A percentile compares a stretch with the other conserved stretches of the same genome.
Evolutionary conservation across 257 asterid species (phyloP).

Genomic region (Nicotiana attenuata): DNA sequence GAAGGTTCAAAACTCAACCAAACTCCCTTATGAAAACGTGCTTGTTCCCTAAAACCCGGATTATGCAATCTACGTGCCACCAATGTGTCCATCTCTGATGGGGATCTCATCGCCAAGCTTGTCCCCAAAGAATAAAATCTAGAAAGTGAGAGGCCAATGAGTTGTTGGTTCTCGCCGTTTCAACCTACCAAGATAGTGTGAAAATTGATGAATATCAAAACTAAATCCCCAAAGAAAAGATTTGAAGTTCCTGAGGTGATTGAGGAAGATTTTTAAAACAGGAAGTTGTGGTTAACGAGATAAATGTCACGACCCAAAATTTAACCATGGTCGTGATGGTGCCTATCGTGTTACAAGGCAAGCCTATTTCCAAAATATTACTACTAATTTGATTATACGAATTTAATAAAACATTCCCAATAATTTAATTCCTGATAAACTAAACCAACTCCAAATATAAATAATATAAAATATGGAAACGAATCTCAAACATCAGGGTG

Average conservation of each 20-base stretch:
- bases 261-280: constrained; percentile 55
- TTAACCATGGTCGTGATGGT: too few species aligned
- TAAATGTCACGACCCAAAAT: too few species aligned
- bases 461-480: too few species aligned
- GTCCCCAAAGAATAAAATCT: constrained; percentile 31
- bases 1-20: constrained; percentile 81
- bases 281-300: constrained; percentile 72
- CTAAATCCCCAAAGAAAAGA: constrained; percentile 68
- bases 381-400: too few species aligned
- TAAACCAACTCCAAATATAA: too few species aligned
- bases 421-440: too few species aligned
- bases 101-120: constrained; percentile 73
- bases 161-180: constrained; percentile 56
- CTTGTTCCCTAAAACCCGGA: constrained; percentile 69
- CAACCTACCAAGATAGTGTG: constrained; percentile 80
- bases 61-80: constrained; percentile 50
- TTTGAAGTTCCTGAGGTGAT: constrained; percentile 93
- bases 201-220: constrained; percentile 78
- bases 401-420: too few species aligned
- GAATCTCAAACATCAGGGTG: too few species aligned
- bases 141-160: constrained; percentile 25
- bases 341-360: too few species aligned
- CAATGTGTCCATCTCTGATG: constrained; percentile 65
- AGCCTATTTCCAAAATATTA: too few species aligned
- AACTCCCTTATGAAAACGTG: constrained; percentile 92